Conservation (phyloP, 2,329 filamentous ascomycete species). For the Verticillium zaregamsianum region DNA sequence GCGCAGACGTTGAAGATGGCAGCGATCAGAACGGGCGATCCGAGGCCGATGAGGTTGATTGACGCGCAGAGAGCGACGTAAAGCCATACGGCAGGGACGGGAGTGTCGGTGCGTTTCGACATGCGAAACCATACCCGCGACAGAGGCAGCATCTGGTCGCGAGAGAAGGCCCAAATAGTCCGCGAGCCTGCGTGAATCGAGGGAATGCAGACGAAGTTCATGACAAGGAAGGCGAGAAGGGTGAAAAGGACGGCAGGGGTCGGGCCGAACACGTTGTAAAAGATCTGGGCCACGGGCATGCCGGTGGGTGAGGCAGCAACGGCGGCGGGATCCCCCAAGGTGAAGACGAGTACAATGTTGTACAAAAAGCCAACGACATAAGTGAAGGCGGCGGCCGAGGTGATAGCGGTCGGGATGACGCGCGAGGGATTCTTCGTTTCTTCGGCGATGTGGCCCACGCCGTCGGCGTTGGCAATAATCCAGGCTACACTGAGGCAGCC, state of each 20-base stretch:
- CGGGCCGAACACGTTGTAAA: constrained; percentile 53
- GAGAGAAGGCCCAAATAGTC: constrained; percentile 51
- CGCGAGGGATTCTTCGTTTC: constrained; percentile 32
- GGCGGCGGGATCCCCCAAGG: constrained; percentile 45
- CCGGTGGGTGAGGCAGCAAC: constrained; percentile 41
- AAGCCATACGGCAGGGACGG: constrained; percentile 52
- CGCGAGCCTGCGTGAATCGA: constrained; percentile 49
- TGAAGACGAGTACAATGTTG: constrained; percentile 55
- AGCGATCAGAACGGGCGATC: constrained; percentile 46
- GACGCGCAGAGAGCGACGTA: constrained; percentile 48
- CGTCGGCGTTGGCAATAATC: constrained; percentile 51
- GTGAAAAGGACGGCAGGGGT: constrained; percentile 49
- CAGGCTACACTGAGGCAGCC: constrained; percentile 56
- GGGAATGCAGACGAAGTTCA: constrained; percentile 56
- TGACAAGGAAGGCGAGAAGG: constrained; percentile 51
- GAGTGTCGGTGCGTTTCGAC: constrained; percentile 43
- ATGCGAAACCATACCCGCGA: constrained; percentile 45
- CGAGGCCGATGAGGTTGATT: constrained; percentile 56
- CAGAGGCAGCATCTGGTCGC: constrained; percentile 44
- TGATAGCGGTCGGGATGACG: constrained; percentile 47
- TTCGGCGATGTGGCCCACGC: constrained; percentile 43
- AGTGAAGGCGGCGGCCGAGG: constrained; percentile 50
- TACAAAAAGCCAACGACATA: constrained; percentile 52
- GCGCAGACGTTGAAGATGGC: constrained; percentile 52
- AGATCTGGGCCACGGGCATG: constrained; percentile 51